phyloP scores from a whole-genome alignment of 768 basidiomycete genomes.

The Boletus pseudopeckii region DNA sequence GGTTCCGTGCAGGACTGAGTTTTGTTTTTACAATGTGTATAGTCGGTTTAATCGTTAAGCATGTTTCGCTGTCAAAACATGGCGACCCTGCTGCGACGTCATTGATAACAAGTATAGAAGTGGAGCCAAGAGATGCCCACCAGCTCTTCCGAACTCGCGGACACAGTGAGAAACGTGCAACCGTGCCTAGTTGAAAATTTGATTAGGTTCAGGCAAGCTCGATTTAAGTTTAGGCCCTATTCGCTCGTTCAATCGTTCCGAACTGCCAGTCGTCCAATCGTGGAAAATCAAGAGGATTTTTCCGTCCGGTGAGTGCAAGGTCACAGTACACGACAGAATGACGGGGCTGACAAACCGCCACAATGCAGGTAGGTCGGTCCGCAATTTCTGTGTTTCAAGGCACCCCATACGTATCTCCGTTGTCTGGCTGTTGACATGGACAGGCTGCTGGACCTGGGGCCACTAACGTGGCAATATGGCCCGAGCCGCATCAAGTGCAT shows the following conservation, averaged over 20 bases:
- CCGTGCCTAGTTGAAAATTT: neutral
- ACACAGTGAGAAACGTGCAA: slow-evolving; percentile 7
- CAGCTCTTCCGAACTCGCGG: neutral
- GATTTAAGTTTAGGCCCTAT: neutral
- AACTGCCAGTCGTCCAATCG: neutral
- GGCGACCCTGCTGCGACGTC: neutral
- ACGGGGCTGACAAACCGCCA: neutral
- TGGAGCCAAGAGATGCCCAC: neutral
- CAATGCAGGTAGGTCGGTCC: neutral
- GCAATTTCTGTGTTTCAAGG: neutral
- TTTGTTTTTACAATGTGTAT: slow-evolving; percentile 4
- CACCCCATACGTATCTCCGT: no score
- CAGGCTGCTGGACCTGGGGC: neutral
- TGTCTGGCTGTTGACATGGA: no score
- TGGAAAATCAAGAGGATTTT: neutral
- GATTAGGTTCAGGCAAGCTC: neutral
- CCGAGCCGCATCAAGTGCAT: neutral
- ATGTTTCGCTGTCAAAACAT: neutral
- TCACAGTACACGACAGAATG: neutral
- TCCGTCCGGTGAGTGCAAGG: slow-evolving; percentile 1
- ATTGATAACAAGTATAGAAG: slow-evolving; percentile 3
- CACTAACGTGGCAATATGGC: no score
- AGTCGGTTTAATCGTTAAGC: slow-evolving; percentile 3
- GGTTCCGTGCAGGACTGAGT: slow-evolving; percentile 30
- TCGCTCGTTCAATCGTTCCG: neutral